Evolutionary conservation across 2,329 filamentous ascomycete genomes (phyloP).

Genomic region (Talaromyces sp.): DNA sequence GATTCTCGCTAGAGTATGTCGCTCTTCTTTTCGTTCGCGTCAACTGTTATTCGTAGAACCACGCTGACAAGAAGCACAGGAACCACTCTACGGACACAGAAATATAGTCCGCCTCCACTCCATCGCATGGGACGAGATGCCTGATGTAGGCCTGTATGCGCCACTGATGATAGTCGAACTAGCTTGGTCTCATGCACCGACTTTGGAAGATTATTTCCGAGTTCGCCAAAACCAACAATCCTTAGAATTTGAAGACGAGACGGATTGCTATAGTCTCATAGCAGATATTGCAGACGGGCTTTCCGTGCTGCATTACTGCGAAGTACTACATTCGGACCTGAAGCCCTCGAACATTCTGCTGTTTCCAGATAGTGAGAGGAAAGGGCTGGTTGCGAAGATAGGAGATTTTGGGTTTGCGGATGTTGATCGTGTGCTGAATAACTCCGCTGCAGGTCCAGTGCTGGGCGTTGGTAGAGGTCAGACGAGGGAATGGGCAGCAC

Average conservation of each 20-base stretch:
- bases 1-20: background rate
- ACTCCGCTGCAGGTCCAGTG: background rate
- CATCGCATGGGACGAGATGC: conserved; percentile 4
- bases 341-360: conserved; percentile 1
- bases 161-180: background rate
- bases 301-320: background rate
- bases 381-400: background rate
- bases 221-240: background rate
- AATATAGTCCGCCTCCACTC: conserved; percentile 1
- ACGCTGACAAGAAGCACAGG: background rate
- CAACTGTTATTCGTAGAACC: background rate
- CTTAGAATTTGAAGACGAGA: background rate
- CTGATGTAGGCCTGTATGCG: background rate
- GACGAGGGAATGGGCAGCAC: conserved; percentile 5
- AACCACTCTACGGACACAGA: background rate
- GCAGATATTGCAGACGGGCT: conserved; percentile 7
- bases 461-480: background rate
- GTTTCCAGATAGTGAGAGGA: background rate
- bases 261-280: background rate
- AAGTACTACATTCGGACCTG: conserved; percentile 1
- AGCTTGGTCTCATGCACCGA: background rate
- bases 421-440: background rate
- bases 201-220: background rate
- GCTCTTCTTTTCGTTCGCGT: no score
- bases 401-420: conserved; percentile 1